Conservation (phyloP, 2,329 filamentous ascomycete species). For the Aureobasidium zeae region DNA sequence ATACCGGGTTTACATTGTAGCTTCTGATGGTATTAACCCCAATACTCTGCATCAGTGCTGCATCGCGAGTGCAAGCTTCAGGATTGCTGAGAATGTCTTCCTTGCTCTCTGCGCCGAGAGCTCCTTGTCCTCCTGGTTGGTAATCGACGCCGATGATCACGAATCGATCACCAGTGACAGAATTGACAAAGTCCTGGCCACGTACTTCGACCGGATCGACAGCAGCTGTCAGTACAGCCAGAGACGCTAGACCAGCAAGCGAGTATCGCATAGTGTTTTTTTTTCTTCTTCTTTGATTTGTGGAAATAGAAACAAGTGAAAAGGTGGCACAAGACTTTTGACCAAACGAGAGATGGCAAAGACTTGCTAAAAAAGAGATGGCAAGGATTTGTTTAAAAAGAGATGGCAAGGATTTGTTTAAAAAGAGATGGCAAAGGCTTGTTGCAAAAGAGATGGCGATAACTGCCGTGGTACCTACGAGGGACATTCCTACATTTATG, state of each 20-base stretch:
- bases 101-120: conserved; percentile 42
- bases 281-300: too few relatives aligned
- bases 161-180: conserved; percentile 48
- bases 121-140: conserved; percentile 53
- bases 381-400: too few relatives aligned
- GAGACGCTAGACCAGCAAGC: conserved; percentile 5
- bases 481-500: conserved; percentile 8
- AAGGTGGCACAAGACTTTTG: too few relatives aligned
- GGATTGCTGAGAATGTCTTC: conserved; percentile 49
- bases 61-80: conserved; percentile 52
- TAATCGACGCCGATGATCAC: conserved; percentile 57
- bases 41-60: conserved; percentile 52
- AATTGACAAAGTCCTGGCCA: conserved; percentile 54
- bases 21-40: conserved; percentile 58
- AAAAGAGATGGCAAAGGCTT: background rate
- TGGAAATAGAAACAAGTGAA: too few relatives aligned
- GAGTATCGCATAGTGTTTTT: conserved; percentile 13
- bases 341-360: too few relatives aligned
- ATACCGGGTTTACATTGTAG: conserved; percentile 49
- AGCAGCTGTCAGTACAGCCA: conserved; percentile 35
- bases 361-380: background rate
- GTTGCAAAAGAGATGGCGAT: background rate
- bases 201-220: conserved; percentile 48
- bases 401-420: background rate
- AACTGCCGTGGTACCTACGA: background rate